These are phyloP conservation scores for Geotrichum phurueaensis DNA, from an alignment of 1,139 yeast genomes.

Conservation along the genomic window DNA sequence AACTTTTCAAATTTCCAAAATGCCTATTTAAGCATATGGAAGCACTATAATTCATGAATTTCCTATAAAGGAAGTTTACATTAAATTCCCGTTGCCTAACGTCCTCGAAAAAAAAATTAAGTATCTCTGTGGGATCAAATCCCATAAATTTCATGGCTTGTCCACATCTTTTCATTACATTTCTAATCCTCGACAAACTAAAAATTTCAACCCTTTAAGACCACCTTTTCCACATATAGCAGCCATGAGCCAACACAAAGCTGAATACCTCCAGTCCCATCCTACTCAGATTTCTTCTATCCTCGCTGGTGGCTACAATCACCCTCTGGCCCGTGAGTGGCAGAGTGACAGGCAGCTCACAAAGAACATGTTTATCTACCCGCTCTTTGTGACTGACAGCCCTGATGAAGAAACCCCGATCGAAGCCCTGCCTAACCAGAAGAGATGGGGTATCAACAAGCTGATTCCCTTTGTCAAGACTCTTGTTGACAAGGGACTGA, in stretches of 20 bases:
- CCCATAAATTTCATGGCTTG: not conserved
- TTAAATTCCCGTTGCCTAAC: not conserved
- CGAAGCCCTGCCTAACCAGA: constrained; percentile 79
- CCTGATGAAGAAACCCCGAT: constrained; percentile 75
- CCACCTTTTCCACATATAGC: not conserved
- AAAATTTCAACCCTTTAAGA: not conserved
- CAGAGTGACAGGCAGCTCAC: constrained; percentile 77
- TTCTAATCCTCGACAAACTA: not conserved
- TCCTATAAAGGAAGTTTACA: not conserved
- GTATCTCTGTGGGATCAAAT: not conserved
- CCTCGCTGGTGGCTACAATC: constrained; percentile 90
- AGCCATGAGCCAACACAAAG: constrained; percentile 16
- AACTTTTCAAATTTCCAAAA: constrained; percentile 1
- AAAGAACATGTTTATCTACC: constrained; percentile 85
- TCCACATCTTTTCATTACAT: not conserved
- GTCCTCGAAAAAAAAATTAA: not conserved
- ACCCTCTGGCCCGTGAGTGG: constrained; percentile 86
- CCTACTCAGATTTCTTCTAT: constrained; percentile 68
- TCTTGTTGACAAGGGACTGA: constrained; percentile 73
- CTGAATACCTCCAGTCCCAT: constrained; percentile 29
- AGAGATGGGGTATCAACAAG: constrained; percentile 77
- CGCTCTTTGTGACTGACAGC: constrained; percentile 75
- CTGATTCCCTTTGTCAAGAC: constrained; percentile 64
- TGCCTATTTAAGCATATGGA: not conserved
- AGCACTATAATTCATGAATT: not conserved